Conservation (phyloP, 139 green algal species). For the Tetradesmus lagerheimii region DNA sequence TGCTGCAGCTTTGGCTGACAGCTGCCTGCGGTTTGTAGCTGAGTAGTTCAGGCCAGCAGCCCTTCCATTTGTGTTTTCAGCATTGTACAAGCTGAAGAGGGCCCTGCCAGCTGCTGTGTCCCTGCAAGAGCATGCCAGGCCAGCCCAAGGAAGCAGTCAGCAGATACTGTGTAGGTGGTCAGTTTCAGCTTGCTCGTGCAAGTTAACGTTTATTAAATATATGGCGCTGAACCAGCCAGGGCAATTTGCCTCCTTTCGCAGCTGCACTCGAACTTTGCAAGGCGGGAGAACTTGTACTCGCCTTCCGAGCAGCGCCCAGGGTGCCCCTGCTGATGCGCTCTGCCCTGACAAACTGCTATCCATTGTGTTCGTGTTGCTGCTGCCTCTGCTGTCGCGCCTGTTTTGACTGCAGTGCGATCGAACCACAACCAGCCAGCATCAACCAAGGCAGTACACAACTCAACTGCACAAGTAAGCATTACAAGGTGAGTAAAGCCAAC, state of each 20-base stretch:
- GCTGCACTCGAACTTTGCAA: background rate
- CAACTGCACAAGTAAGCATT: no score
- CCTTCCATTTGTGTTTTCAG: background rate
- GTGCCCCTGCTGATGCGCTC: background rate
- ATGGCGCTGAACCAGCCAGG: no score
- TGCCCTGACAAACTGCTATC: background rate
- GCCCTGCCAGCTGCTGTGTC: background rate
- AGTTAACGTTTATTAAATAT: no score
- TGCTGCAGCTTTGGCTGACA: background rate
- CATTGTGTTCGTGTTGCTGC: background rate
- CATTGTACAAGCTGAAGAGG: constrained; percentile 18
- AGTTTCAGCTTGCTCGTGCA: no score
- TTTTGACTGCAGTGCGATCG: no score
- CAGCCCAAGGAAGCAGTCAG: background rate
- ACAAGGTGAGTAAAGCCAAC: no score
- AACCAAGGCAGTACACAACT: no score
- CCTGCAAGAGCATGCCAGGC: background rate
- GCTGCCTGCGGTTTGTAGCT: background rate
- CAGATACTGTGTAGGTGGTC: background rate
- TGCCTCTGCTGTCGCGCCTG: no score
- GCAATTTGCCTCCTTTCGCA: no score
- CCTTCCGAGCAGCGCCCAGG: background rate
- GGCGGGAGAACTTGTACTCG: background rate
- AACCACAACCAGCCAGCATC: no score
- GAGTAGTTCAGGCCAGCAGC: constrained; percentile 18